Base-by-base conservation (phyloP, 208 protist species). In the Crithidia sp. region DNA sequence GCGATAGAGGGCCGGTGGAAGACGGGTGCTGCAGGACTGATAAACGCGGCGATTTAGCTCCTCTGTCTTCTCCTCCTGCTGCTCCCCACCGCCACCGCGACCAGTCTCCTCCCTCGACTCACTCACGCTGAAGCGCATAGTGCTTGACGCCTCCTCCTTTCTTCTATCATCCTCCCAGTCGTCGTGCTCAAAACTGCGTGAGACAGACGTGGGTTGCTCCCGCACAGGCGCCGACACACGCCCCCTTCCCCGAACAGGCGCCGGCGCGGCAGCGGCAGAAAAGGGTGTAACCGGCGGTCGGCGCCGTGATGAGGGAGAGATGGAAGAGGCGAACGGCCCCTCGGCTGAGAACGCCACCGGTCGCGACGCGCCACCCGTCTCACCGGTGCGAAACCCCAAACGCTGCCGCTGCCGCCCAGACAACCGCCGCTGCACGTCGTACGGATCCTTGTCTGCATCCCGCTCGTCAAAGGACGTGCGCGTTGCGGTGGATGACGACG, bases 1-100 rank as follows among this genome's bases (percentile, higher is more conserved):
- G 7, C 58, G 59, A 28, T 55, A 64, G 40, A 91, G 79, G 12
- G 40, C 53, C 12, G 68, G 50, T 8, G 86, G 83, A 16, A 86
- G 67, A 16, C 12, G 56, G 44, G 77, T 67, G 52, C 43, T 37
- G 57, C 79, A 60, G 70, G 74, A 62, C 2, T 56, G 45, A 71
- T 78, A 82, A 40, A 76, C 78, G 60, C 61, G 47, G 37, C 36
- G 54, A 71, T 65, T 62, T 10, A 76, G 45, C 4, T 79, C 53
- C 16, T 64, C 61, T 5, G 10, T n/a, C 43, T 45, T 2, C 14
- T 70, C 52, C 7, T 70, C 19, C 14, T 4, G 9, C 12, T 58
- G 47, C 39, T 57, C 47, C 62, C 7, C 9, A 7, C 62, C 43
- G 1, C 28, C 28, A 28, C 0, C 28, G 28, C 28, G 28, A 28